These are phyloP conservation scores for Aspergillus neoniger DNA, from an alignment of 2,329 filamentous ascomycete genomes.

Conservation along the genomic window DNA sequence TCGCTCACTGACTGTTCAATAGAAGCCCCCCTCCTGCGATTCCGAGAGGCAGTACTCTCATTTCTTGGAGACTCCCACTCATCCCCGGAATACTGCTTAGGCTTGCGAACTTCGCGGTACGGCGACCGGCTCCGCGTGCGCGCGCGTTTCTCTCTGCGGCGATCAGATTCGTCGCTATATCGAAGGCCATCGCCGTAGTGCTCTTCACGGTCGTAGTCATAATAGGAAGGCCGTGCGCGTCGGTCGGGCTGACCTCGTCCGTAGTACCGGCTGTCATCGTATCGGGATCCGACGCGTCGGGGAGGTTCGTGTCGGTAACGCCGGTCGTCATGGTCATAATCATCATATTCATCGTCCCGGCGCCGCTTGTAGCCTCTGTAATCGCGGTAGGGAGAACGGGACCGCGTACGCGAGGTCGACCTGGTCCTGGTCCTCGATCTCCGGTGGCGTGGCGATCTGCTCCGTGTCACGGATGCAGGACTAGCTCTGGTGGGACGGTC, in stretches of 20 bases:
- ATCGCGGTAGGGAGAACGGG: slow-evolving; percentile 46
- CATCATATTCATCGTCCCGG: slow-evolving; percentile 42
- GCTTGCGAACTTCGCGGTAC: slow-evolving; percentile 41
- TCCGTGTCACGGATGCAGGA: slow-evolving; percentile 50
- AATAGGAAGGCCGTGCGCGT: slow-evolving; percentile 46
- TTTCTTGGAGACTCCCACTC: slow-evolving; percentile 33
- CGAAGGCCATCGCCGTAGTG: slow-evolving; percentile 42
- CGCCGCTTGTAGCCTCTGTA: slow-evolving; percentile 46
- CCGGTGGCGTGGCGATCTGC: slow-evolving; percentile 61
- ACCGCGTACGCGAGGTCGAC: slow-evolving; percentile 39
- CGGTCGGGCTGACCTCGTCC: slow-evolving; percentile 47
- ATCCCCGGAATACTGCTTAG: slow-evolving; percentile 41
- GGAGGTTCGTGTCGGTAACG: slow-evolving; percentile 34
- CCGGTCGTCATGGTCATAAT: slow-evolving; percentile 27
- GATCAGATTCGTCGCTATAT: slow-evolving; percentile 54
- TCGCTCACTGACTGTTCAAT: slow-evolving; percentile 65
- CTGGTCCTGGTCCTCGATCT: slow-evolving; percentile 47
- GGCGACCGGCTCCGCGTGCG: slow-evolving; percentile 58
- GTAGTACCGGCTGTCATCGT: slow-evolving; percentile 39
- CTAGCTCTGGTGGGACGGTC: slow-evolving; percentile 86
- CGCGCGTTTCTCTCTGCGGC: slow-evolving; percentile 56
- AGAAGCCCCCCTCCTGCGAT: slow-evolving; percentile 51
- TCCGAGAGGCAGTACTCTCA: slow-evolving; percentile 30
- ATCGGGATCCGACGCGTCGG: slow-evolving; percentile 38
- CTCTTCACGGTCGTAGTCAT: slow-evolving; percentile 55